These are phyloP conservation scores for Dipteronia dyeriana DNA, from an alignment of 345 rosid genomes.

Conservation along the genomic window DNA sequence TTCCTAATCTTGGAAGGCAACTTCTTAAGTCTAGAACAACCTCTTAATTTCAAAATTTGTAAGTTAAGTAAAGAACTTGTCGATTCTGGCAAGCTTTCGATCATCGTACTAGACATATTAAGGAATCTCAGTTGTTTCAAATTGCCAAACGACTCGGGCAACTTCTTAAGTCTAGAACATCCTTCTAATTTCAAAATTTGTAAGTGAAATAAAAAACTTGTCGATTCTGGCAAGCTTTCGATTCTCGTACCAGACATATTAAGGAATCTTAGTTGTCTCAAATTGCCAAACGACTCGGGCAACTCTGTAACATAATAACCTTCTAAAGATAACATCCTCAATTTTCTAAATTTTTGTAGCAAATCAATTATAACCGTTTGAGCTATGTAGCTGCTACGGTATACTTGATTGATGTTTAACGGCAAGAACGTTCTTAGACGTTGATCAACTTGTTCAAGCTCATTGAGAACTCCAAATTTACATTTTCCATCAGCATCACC, in stretches of 20 bases:
- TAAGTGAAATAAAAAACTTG: neutral
- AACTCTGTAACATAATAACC: neutral
- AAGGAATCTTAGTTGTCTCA: slow-evolving; percentile 3
- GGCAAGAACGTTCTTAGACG: no score
- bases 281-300: neutral
- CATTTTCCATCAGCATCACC: no score
- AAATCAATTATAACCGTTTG: neutral
- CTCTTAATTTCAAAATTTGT: neutral
- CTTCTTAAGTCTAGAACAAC: neutral
- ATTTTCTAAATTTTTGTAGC: neutral
- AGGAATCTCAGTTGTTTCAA: no score
- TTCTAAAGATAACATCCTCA: neutral
- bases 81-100: slow-evolving; percentile 9
- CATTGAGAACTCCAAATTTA: no score
- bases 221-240: neutral
- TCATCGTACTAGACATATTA: no score
- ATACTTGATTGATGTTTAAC: no score
- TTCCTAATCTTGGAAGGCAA: neutral
- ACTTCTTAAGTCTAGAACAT: neutral
- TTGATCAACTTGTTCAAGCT: no score
- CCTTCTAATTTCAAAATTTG: neutral
- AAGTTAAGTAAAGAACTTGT: neutral
- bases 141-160: no score
- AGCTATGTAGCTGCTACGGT: neutral
- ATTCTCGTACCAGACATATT: neutral